Conservation (phyloP, 2,329 filamentous ascomycete species). For the Aquanectria penicillioides region DNA sequence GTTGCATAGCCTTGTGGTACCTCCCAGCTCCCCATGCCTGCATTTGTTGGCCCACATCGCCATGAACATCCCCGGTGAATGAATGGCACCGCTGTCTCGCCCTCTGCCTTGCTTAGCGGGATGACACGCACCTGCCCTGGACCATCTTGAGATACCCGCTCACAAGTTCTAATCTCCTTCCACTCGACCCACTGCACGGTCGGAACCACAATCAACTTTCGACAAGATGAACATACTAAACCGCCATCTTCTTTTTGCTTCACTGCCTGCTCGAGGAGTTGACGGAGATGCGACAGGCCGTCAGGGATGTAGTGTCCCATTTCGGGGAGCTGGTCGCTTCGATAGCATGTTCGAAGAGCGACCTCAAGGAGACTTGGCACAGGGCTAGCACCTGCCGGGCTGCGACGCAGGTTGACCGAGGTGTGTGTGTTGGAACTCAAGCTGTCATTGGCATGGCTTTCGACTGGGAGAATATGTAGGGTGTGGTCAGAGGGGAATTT, state of each 20-base stretch:
- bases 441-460: constrained; percentile 22
- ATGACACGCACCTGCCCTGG: constrained; percentile 26
- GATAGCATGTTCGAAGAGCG: constrained; percentile 58
- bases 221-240: constrained; percentile 62
- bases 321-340: constrained; percentile 53
- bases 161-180: constrained; percentile 54
- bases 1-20: constrained; percentile 32
- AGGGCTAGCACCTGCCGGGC: constrained; percentile 38
- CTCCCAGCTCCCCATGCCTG: constrained; percentile 30
- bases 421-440: too few species aligned
- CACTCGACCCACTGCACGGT: constrained; percentile 71
- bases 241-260: constrained; percentile 59
- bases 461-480: constrained; percentile 36
- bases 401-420: too few species aligned
- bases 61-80: constrained; percentile 61
- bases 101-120: constrained; percentile 43
- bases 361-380: constrained; percentile 64
- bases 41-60: constrained; percentile 53
- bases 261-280: constrained; percentile 52
- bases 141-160: constrained; percentile 13
- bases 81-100: constrained; percentile 57
- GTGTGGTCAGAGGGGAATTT: constrained; percentile 37
- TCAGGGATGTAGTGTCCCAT: constrained; percentile 56
- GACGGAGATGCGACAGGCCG: constrained; percentile 52
- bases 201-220: constrained; percentile 59